phyloP scores from a whole-genome alignment of 495 filamentous ascomycete species.

The Talaromyces adpressus region DNA sequence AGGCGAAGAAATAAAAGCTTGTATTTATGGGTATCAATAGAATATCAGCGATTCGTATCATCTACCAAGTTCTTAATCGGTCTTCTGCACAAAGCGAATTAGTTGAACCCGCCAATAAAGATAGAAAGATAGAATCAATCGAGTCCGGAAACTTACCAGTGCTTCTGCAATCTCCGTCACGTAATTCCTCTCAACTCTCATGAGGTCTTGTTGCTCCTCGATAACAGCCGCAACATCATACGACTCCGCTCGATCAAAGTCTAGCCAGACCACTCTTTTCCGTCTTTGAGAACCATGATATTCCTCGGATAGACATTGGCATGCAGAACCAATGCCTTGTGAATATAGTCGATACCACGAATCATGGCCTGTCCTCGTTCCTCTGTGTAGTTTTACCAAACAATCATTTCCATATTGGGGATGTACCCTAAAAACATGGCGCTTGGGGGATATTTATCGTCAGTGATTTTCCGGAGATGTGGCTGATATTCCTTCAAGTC shows the following conservation, averaged over 20 bases:
- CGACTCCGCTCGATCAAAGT: constrained; percentile 12
- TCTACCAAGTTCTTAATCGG: not conserved
- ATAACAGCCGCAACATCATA: not conserved
- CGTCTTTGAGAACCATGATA: constrained; percentile 11
- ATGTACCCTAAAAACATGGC: constrained; percentile 15
- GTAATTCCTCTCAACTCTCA: not conserved
- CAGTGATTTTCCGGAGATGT: constrained; percentile 6
- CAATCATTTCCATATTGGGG: constrained; percentile 9
- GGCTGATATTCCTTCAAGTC: not conserved
- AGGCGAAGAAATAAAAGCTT: not conserved
- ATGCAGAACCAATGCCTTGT: constrained; percentile 11
- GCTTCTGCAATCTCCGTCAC: not conserved
- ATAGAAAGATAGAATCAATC: not conserved
- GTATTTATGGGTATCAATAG: not conserved
- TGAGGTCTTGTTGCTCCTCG: not conserved
- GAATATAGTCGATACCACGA: constrained; percentile 10
- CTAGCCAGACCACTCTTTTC: constrained; percentile 12
- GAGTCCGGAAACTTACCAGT: not conserved
- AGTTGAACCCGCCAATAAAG: not conserved
- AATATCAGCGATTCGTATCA: not conserved
- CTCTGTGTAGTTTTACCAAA: constrained; percentile 8
- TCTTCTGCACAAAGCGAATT: not conserved
- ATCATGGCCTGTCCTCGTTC: constrained; percentile 6
- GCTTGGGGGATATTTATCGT: constrained; percentile 8
- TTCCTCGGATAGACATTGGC: constrained; percentile 10